Evolutionary conservation across 169 alveolate species (phyloP).

Genomic region (Eimeria necatrix): DNA sequence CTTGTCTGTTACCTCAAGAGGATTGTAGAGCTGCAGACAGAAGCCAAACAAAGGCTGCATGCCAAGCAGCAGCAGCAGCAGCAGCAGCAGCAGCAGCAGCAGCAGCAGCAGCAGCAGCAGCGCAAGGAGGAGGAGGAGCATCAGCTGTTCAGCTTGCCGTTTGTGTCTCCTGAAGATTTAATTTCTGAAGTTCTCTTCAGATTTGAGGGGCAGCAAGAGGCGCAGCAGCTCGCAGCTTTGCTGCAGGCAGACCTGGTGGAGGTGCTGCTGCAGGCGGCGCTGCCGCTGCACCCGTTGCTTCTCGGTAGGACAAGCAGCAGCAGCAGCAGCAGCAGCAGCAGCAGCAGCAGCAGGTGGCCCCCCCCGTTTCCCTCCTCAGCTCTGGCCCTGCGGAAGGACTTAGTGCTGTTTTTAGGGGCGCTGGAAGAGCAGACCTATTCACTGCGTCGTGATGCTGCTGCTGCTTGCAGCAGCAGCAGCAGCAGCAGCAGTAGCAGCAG

Average conservation of each 20-base stretch:
- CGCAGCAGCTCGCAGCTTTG: conserved; percentile 68
- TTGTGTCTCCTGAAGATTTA: conserved; percentile 44
- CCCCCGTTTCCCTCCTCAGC: not conserved
- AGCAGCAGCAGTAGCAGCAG: not conserved
- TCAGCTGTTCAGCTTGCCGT: conserved; percentile 68
- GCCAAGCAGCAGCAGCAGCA: conserved; percentile 6
- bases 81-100: conserved; percentile 40
- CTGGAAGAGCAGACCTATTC: conserved; percentile 21
- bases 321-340: conserved; percentile 76
- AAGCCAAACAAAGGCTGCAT: not conserved
- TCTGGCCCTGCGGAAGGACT: conserved; percentile 21
- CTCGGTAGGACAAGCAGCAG: conserved; percentile 59
- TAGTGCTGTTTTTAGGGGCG: conserved; percentile 21
- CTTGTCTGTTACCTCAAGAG: not conserved
- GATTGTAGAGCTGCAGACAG: conserved; percentile 43
- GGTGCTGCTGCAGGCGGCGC: conserved; percentile 71
- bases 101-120: conserved; percentile 47
- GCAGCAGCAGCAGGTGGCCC: conserved; percentile 65
- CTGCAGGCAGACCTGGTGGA: conserved; percentile 77
- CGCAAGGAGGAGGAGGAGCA: conserved; percentile 26
- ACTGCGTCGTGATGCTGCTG: conserved; percentile 1
- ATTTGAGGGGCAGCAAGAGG: conserved; percentile 66
- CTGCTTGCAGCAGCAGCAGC: conserved; percentile 33
- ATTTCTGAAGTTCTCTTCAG: conserved; percentile 69
- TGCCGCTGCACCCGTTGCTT: conserved; percentile 57